These are phyloP conservation scores for Populus euphratica DNA, from an alignment of 345 rosid genomes.

Conservation along the genomic window DNA sequence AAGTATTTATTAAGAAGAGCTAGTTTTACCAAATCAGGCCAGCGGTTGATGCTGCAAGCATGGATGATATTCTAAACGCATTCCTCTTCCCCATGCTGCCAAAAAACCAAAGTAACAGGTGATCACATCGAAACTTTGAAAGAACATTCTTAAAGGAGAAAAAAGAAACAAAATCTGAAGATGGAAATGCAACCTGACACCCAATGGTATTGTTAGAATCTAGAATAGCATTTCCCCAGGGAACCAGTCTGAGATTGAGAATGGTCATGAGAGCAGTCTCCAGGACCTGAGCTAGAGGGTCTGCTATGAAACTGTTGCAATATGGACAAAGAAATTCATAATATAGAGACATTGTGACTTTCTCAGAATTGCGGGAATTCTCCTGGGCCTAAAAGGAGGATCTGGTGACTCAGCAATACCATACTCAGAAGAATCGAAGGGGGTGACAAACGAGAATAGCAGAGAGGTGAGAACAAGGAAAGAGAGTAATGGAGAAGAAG, in stretches of 20 bases:
- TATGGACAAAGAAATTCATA: slow-evolving; percentile 50
- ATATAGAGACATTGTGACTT: slow-evolving; percentile 25
- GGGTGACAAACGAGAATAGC: slow-evolving; percentile 7
- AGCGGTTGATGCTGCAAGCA: not conserved
- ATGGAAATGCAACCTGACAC: slow-evolving; percentile 37
- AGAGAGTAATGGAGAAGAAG: slow-evolving; percentile 1
- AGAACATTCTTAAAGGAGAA: not conserved
- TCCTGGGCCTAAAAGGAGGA: not conserved
- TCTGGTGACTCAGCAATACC: not conserved
- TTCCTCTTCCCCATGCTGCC: slow-evolving; percentile 3
- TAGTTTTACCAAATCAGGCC: slow-evolving; percentile 1
- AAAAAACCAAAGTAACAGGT: not conserved
- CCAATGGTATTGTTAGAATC: slow-evolving; percentile 21
- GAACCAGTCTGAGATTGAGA: slow-evolving; percentile 46
- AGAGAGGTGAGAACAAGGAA: slow-evolving; percentile 12
- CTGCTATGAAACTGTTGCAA: slow-evolving; percentile 38
- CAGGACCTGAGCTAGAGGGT: slow-evolving; percentile 27
- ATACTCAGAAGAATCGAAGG: not conserved
- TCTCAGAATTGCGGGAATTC: not conserved
- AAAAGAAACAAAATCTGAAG: not conserved
- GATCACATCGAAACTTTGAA: not conserved
- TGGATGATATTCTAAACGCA: not conserved
- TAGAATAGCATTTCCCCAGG: slow-evolving; percentile 46
- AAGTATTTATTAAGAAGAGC: not conserved
- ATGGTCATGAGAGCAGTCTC: slow-evolving; percentile 30